A percentile compares a stretch with the other conserved stretches of the same genome.
These are phyloP conservation scores for Rhizoclosmatium sp. DNA, from an alignment of 192 early-diverging fungal species.

Conservation along the genomic window DNA sequence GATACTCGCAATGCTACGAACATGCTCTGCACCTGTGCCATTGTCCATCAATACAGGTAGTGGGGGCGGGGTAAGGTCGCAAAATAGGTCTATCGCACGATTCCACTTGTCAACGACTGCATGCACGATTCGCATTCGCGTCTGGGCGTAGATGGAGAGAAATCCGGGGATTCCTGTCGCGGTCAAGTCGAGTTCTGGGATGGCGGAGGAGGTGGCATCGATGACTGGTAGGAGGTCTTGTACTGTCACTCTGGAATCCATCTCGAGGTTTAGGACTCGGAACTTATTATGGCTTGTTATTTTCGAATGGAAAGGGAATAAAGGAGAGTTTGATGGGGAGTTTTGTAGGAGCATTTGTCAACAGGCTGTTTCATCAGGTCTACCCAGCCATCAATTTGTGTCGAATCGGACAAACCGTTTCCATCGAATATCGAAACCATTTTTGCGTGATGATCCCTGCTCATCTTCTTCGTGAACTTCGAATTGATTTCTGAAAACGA, in stretches of 20 bases:
- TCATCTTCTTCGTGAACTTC: no score
- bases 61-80: neutral
- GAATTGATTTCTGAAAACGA: no score
- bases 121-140: constrained; percentile 2
- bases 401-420: no score
- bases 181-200: neutral
- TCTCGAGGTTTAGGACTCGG: no score
- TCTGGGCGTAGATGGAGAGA: neutral
- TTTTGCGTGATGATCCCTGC: no score
- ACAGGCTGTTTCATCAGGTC: no score
- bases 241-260: neutral
- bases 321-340: no score
- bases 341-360: no score
- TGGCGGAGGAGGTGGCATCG: neutral
- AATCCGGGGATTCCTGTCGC: constrained; percentile 7
- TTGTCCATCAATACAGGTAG: neutral
- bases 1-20: constrained; percentile 4
- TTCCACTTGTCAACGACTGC: constrained; percentile 20
- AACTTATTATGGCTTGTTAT: neutral
- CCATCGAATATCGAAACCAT: no score
- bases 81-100: neutral
- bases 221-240: neutral
- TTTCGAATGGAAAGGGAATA: neutral
- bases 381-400: no score
- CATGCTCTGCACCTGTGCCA: neutral